A percentile compares a stretch with the other conserved stretches of the same genome.
Evolutionary conservation across 371 early-diverging fungal species (phyloP).

Genomic region (Mucor racemosus): DNA sequence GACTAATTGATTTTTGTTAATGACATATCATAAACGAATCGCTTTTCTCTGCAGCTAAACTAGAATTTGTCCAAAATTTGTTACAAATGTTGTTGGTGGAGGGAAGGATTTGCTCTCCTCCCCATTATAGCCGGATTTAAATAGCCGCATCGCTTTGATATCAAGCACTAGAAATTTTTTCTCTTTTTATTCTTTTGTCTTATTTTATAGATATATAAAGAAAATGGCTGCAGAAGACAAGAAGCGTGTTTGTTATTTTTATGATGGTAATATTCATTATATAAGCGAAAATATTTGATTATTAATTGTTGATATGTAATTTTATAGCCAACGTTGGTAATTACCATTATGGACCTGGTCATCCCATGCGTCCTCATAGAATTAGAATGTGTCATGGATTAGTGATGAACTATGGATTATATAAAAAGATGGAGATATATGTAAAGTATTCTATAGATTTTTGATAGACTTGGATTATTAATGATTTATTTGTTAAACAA

Average conservation of each 20-base stretch:
- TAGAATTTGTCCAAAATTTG: too few relatives aligned
- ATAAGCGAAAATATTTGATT: neutral
- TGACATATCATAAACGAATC: too few relatives aligned
- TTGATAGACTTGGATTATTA: neutral
- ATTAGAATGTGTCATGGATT: constrained; percentile 93
- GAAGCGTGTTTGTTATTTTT: constrained; percentile 60
- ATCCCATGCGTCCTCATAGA: constrained; percentile 98
- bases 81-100: too few relatives aligned
- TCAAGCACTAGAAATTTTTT: constrained; percentile 7
- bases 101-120: too few relatives aligned
- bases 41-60: too few relatives aligned
- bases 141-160: neutral
- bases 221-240: constrained; percentile 50
- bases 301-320: neutral
- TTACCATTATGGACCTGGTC: constrained; percentile 75
- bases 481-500: neutral
- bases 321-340: constrained; percentile 62
- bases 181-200: neutral
- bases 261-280: constrained; percentile 44
- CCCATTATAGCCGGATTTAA: neutral
- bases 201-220: neutral
- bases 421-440: constrained; percentile 81
- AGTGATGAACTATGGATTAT: constrained; percentile 87
- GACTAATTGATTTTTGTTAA: too few relatives aligned
- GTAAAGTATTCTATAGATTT: constrained; percentile 22